Evolutionary conservation across 768 basidiomycete genomes (phyloP).

Genomic region (Heimioporus sp.): DNA sequence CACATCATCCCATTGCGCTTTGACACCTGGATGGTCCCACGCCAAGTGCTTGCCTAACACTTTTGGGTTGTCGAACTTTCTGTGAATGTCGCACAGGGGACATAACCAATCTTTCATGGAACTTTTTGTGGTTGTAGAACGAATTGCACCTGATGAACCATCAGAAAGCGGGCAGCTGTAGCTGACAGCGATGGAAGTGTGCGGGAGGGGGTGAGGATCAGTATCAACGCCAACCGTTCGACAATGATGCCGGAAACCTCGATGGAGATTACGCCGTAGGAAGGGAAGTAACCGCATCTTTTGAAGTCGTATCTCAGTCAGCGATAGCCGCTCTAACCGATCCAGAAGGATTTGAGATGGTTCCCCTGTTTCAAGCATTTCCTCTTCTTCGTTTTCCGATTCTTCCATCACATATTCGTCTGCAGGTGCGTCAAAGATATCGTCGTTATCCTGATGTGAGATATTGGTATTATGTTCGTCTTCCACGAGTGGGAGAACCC

Average conservation of each 20-base stretch:
- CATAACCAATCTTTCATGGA: constrained; percentile 43
- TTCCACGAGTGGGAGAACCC: not conserved
- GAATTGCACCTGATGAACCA: constrained; percentile 6
- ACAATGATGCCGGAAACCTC: constrained; percentile 49
- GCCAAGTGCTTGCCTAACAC: constrained; percentile 49
- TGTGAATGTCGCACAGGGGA: constrained; percentile 53
- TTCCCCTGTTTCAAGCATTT: not conserved
- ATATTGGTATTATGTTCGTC: not conserved
- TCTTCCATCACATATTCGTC: not conserved
- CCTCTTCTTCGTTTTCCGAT: constrained; percentile 15
- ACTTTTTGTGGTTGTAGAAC: constrained; percentile 13
- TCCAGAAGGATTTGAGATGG: constrained; percentile 36
- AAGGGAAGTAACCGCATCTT: constrained; percentile 50
- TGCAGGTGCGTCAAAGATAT: not conserved
- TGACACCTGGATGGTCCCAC: constrained; percentile 47
- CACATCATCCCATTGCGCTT: constrained; percentile 36
- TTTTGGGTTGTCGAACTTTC: constrained; percentile 37
- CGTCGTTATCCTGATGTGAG: constrained; percentile 3
- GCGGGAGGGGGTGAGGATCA: constrained; percentile 16
- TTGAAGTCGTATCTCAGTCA: constrained; percentile 37
- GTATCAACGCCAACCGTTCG: constrained; percentile 34
- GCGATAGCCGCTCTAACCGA: constrained; percentile 33
- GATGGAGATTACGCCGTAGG: constrained; percentile 48
- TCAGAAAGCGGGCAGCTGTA: constrained; percentile 14
- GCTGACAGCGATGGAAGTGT: constrained; percentile 23